phyloP scores from a whole-genome alignment of 805 yeast genomes.

The Candida pini region DNA sequence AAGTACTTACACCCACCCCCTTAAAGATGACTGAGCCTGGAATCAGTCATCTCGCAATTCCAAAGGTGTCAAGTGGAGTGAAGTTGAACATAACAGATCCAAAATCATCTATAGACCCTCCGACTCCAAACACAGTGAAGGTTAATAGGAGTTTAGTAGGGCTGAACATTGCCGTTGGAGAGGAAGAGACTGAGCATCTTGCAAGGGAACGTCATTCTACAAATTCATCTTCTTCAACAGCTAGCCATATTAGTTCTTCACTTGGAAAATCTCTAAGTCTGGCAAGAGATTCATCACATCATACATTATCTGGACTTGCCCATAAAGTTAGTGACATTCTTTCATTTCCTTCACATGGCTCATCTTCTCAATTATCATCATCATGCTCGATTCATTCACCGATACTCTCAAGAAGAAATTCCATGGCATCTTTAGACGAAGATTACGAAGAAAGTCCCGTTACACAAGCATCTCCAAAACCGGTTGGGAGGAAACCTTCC shows the following conservation, averaged over 20 bases:
- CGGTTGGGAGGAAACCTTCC: too few relatives aligned
- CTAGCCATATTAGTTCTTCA: neutral
- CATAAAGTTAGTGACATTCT: slow-evolving; percentile 25
- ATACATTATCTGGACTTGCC: slow-evolving; percentile 22
- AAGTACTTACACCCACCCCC: too few relatives aligned
- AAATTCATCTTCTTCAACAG: neutral
- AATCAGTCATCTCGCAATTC: neutral
- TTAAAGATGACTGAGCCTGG: too few relatives aligned
- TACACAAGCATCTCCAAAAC: slow-evolving; percentile 3
- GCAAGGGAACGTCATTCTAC: too few relatives aligned
- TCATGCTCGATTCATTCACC: slow-evolving; percentile 15
- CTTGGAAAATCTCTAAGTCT: slow-evolving; percentile 1
- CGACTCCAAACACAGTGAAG: slow-evolving; percentile 5
- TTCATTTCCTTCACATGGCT: slow-evolving; percentile 12
- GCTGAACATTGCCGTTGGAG: neutral
- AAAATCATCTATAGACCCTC: slow-evolving; percentile 7
- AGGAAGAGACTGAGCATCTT: too few relatives aligned
- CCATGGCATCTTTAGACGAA: slow-evolving; percentile 23
- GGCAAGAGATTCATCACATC: slow-evolving; percentile 18
- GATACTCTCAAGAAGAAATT: slow-evolving; percentile 16
- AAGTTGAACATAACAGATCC: slow-evolving; percentile 2
- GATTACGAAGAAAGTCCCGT: slow-evolving; percentile 14
- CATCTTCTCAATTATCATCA: slow-evolving; percentile 5
- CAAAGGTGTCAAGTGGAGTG: neutral
- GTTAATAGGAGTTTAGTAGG: slow-evolving; percentile 2